A percentile compares a stretch with the other conserved stretches of the same genome.
Conservation (phyloP, 1,139 yeast species). For the Zygosaccharomyces sapae region DNA sequence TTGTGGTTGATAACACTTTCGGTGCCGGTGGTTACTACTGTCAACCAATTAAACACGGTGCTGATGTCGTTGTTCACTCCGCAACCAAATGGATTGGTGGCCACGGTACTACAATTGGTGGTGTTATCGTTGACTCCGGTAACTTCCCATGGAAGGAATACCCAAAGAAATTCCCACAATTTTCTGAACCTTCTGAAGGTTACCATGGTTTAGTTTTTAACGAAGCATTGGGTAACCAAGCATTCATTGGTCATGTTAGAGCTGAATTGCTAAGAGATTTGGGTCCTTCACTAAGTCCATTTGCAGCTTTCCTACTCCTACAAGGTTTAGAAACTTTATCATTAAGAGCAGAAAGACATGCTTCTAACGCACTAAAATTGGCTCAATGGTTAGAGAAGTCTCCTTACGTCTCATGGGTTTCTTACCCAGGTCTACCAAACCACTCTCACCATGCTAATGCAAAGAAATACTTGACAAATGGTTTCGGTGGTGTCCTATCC, state of each 20-base stretch:
- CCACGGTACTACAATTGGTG: slow-evolving; percentile 94
- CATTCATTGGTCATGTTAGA: slow-evolving; percentile 76
- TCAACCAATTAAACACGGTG: slow-evolving; percentile 85
- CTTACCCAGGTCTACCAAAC: slow-evolving; percentile 82
- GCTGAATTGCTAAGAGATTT: slow-evolving; percentile 85
- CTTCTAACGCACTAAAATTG: slow-evolving; percentile 72
- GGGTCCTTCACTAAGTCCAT: slow-evolving; percentile 87
- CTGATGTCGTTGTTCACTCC: slow-evolving; percentile 78
- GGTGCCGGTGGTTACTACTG: slow-evolving; percentile 94
- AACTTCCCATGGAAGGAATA: slow-evolving; percentile 86
- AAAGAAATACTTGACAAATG: slow-evolving; percentile 71
- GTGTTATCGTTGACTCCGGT: slow-evolving; percentile 85
- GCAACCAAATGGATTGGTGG: slow-evolving; percentile 99
- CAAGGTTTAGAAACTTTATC: slow-evolving; percentile 95
- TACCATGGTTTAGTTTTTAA: slow-evolving; percentile 84
- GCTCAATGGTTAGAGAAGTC: slow-evolving; percentile 73
- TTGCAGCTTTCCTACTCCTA: slow-evolving; percentile 75
- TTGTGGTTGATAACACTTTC: slow-evolving; percentile 94
- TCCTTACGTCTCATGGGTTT: slow-evolving; percentile 77
- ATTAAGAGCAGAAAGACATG: slow-evolving; percentile 89
- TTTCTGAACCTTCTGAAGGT: slow-evolving; percentile 85
- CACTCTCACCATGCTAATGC: slow-evolving; percentile 82
- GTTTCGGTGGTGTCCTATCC: slow-evolving; percentile 83
- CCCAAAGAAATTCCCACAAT: slow-evolving; percentile 86
- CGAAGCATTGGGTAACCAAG: slow-evolving; percentile 76